These are phyloP conservation scores for Monosporascus sp. DNA, from an alignment of 2,329 filamentous ascomycete species.

Conservation along the genomic window DNA sequence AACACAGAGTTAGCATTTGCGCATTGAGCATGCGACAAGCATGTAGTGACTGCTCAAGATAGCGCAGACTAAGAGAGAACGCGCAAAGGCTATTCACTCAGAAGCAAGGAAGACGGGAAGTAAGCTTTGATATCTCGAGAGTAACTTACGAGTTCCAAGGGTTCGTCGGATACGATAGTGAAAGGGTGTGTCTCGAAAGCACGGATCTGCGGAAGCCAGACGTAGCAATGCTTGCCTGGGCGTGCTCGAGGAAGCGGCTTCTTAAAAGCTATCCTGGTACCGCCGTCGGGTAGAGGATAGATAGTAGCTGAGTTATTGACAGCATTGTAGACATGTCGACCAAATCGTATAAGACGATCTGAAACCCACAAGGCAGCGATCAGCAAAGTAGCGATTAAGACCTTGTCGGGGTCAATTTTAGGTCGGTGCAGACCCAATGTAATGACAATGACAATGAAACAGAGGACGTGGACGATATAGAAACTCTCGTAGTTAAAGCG, in stretches of 20 bases:
- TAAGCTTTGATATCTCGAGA: not conserved
- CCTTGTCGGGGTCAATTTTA: conserved; percentile 26
- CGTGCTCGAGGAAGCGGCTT: conserved; percentile 36
- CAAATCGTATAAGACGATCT: conserved; percentile 37
- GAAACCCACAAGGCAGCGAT: conserved; percentile 34
- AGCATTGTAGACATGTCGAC: conserved; percentile 30
- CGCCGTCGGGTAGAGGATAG: conserved; percentile 37
- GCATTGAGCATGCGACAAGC: not conserved
- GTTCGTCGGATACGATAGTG: conserved; percentile 48
- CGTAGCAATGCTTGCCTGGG: conserved; percentile 56
- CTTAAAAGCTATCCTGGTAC: conserved; percentile 41
- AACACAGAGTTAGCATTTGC: not conserved
- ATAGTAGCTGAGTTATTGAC: conserved; percentile 35
- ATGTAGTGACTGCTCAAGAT: not conserved
- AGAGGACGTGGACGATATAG: conserved; percentile 36
- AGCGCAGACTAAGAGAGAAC: not conserved
- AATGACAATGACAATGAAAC: conserved; percentile 35
- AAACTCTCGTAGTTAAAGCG: conserved; percentile 42
- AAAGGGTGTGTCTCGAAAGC: conserved; percentile 57
- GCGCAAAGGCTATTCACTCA: too few relatives aligned
- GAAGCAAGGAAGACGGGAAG: too few relatives aligned
- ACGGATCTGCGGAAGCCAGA: conserved; percentile 57
- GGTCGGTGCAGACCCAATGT: conserved; percentile 40
- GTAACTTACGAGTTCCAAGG: conserved; percentile 43
- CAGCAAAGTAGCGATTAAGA: conserved; percentile 33